These are phyloP conservation scores for Mucuna pruriens DNA, from an alignment of 306 rosid genomes.

Conservation along the genomic window DNA sequence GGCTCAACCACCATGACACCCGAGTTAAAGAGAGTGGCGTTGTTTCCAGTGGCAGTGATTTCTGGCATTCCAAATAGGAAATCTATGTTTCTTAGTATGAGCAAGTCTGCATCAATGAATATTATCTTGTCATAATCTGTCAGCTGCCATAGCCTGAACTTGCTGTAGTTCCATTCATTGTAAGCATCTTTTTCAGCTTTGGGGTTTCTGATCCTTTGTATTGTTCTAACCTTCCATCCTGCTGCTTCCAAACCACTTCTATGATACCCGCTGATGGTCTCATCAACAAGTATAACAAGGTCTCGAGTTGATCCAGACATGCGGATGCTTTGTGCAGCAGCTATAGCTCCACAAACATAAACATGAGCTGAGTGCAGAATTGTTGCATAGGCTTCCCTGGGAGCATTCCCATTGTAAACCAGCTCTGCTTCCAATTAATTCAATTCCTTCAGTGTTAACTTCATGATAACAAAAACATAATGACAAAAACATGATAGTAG, in stretches of 20 bases:
- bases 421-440: slow-evolving; percentile 60
- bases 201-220: slow-evolving; percentile 88
- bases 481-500: slow-evolving; percentile 7
- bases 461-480: background rate
- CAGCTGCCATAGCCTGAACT: slow-evolving; percentile 90
- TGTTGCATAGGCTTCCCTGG: slow-evolving; percentile 89
- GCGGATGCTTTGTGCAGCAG: slow-evolving; percentile 93
- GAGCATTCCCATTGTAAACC: slow-evolving; percentile 65
- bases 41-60: slow-evolving; percentile 90
- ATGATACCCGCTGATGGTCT: slow-evolving; percentile 80
- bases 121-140: slow-evolving; percentile 95
- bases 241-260: slow-evolving; percentile 93
- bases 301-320: slow-evolving; percentile 88
- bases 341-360: slow-evolving; percentile 95
- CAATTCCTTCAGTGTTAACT: slow-evolving; percentile 23
- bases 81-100: slow-evolving; percentile 81
- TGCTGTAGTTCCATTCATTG: slow-evolving; percentile 99
- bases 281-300: slow-evolving; percentile 91
- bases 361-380: slow-evolving; percentile 94
- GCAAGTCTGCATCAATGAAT: slow-evolving; percentile 90
- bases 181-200: slow-evolving; percentile 96
- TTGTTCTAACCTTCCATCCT: slow-evolving; percentile 89
- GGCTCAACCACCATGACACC: slow-evolving; percentile 99
- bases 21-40: slow-evolving; percentile 91
- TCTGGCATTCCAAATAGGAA: slow-evolving; percentile 88